Conservation (phyloP, 768 basidiomycete genomes). For the Termitomyces sp. region DNA sequence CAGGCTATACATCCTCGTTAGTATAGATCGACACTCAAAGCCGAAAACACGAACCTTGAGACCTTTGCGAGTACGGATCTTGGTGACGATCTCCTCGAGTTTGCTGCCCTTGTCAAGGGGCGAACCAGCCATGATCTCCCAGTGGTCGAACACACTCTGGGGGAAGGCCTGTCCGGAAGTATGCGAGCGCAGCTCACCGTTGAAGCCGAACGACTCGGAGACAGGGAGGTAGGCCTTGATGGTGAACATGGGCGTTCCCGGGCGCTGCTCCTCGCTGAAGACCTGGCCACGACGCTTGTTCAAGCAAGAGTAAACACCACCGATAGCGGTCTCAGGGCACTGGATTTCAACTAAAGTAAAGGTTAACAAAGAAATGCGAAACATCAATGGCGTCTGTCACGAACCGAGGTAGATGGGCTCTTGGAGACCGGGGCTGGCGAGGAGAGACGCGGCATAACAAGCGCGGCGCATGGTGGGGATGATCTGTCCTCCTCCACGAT, state of each 20-base stretch:
- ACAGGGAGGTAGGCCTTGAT: conserved; percentile 96
- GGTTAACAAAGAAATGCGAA: conserved; percentile 9
- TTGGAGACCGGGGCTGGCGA: conserved; percentile 87
- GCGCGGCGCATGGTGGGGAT: conserved; percentile 97
- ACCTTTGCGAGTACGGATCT: conserved; percentile 90
- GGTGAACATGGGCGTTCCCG: conserved; percentile 99
- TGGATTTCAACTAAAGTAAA: conserved; percentile 80
- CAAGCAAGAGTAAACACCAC: conserved; percentile 90
- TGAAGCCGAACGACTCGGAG: conserved; percentile 95
- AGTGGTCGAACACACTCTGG: conserved; percentile 90
- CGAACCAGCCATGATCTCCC: conserved; percentile 79
- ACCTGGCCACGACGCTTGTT: conserved; percentile 99
- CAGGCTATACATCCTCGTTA: conserved; percentile 48
- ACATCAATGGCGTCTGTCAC: conserved; percentile 11
- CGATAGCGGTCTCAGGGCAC: conserved; percentile 95
- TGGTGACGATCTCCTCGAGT: conserved; percentile 76
- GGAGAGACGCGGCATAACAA: conserved; percentile 91
- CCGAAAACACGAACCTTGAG: conserved; percentile 58
- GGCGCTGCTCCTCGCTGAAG: conserved; percentile 94
- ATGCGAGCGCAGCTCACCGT: conserved; percentile 86
- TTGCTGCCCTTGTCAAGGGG: conserved; percentile 89
- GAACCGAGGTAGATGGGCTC: conserved; percentile 93
- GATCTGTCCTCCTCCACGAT: conserved; percentile 98
- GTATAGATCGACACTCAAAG: not conserved
- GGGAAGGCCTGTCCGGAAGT: conserved; percentile 99